phyloP scores from a whole-genome alignment of 768 basidiomycete species.

The Pseudohyphozyma bogoriensis region DNA sequence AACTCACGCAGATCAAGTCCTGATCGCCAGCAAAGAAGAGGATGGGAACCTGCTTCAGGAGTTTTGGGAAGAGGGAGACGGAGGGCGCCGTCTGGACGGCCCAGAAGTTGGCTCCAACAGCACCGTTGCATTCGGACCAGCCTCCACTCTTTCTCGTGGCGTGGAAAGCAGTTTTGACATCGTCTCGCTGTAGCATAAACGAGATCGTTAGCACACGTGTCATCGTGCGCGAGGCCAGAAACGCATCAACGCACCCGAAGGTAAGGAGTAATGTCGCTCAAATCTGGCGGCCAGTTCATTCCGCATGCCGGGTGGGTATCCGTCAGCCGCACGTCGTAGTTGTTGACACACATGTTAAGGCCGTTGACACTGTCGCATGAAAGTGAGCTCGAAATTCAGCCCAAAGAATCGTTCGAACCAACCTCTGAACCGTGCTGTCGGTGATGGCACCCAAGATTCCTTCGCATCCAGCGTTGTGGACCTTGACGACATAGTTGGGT shows the following conservation, averaged over 20 bases:
- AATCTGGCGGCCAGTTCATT: constrained; percentile 94
- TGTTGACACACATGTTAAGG: constrained; percentile 66
- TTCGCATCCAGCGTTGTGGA: constrained; percentile 53
- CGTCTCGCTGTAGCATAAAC: constrained; percentile 49
- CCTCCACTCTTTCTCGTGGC: constrained; percentile 61
- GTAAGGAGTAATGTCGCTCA: constrained; percentile 47
- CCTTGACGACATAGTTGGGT: constrained; percentile 41
- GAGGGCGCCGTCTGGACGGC: constrained; percentile 54
- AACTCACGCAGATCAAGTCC: constrained; percentile 67
- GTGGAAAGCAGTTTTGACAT: constrained; percentile 75
- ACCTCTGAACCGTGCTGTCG: constrained; percentile 40
- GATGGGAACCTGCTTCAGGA: constrained; percentile 72
- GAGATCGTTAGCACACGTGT: not conserved
- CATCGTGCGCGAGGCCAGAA: not conserved
- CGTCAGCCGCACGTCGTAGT: constrained; percentile 78
- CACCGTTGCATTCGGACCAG: constrained; percentile 53
- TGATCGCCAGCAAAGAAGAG: constrained; percentile 90
- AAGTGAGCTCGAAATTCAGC: not conserved
- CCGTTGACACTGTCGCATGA: constrained; percentile 36
- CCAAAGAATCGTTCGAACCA: constrained; percentile 17
- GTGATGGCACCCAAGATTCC: constrained; percentile 45
- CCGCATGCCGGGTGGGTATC: constrained; percentile 81
- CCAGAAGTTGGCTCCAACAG: constrained; percentile 56
- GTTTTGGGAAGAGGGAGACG: constrained; percentile 61
- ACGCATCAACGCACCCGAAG: constrained; percentile 55